Conservation (phyloP, 495 filamentous ascomycete species). For the Oidiodendron maius region DNA sequence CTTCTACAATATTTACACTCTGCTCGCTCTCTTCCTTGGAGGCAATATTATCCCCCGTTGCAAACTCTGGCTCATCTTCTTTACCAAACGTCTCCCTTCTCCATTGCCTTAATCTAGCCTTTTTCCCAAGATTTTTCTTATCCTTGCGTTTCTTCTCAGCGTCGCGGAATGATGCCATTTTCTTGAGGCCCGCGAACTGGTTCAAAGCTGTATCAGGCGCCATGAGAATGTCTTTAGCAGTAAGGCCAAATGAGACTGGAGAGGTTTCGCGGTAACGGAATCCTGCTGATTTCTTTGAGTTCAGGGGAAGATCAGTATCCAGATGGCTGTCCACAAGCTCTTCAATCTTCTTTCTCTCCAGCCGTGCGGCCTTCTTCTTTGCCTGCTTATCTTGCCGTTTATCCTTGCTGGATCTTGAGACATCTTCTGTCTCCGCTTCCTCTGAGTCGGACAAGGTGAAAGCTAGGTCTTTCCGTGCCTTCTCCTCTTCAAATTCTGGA, state of each 20-base stretch:
- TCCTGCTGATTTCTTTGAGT: conserved; percentile 47
- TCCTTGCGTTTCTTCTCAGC: conserved; percentile 81
- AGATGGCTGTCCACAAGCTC: conserved; percentile 79
- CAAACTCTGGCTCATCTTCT: conserved; percentile 49
- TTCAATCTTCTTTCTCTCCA: conserved; percentile 78
- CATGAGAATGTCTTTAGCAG: conserved; percentile 83
- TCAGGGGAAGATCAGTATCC: conserved; percentile 37
- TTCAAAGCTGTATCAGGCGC: conserved; percentile 82
- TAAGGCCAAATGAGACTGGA: conserved; percentile 82
- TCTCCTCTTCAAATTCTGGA: conserved; percentile 69
- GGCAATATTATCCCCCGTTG: conserved; percentile 11
- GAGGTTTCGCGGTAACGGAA: conserved; percentile 96
- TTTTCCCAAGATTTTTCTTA: conserved; percentile 83
- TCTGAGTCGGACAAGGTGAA: conserved; percentile 49
- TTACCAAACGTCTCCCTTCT: conserved; percentile 85
- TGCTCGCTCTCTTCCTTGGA: conserved; percentile 2
- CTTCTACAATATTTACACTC: conserved; percentile 20
- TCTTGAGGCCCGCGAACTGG: conserved; percentile 88
- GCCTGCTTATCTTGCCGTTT: conserved; percentile 60
- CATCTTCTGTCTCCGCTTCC: conserved; percentile 31
- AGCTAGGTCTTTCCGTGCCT: conserved; percentile 39
- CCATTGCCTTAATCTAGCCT: conserved; percentile 84
- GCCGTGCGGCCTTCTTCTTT: conserved; percentile 66
- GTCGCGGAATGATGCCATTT: conserved; percentile 84
- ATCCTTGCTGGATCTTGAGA: conserved; percentile 59